These are phyloP conservation scores for Xerophyta viscosa DNA, from an alignment of 106 monocot genomes.

Conservation along the genomic window DNA sequence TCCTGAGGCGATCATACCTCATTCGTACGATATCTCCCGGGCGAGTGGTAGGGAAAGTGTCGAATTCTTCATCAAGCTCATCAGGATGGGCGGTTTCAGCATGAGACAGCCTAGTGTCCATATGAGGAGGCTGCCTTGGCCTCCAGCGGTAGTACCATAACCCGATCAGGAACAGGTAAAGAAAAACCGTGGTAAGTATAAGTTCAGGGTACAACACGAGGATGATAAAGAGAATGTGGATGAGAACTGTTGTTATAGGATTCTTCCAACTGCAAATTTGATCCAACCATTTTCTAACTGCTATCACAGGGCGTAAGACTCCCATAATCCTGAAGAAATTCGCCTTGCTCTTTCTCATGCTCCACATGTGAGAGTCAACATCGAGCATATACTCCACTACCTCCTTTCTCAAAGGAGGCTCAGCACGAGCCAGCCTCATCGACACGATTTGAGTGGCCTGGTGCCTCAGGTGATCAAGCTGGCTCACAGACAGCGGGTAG, in stretches of 20 bases:
- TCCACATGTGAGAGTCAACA: slow-evolving; percentile 15
- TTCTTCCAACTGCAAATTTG: slow-evolving; percentile 8
- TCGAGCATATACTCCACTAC: slow-evolving; percentile 21
- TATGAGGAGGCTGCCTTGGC: slow-evolving; percentile 12
- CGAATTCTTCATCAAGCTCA: slow-evolving; percentile 19
- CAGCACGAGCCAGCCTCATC: slow-evolving; percentile 10
- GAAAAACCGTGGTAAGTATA: slow-evolving; percentile 9
- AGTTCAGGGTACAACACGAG: slow-evolving; percentile 14
- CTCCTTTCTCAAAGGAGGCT: slow-evolving; percentile 17
- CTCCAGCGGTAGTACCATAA: slow-evolving; percentile 13
- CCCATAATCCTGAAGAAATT: slow-evolving; percentile 19
- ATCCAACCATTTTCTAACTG: slow-evolving; percentile 4
- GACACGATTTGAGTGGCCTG: slow-evolving; percentile 17
- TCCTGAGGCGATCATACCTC: slow-evolving; percentile 22
- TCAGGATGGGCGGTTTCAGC: slow-evolving; percentile 16
- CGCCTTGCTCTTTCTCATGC: slow-evolving; percentile 18
- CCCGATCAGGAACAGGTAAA: slow-evolving; percentile 11
- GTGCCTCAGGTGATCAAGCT: slow-evolving; percentile 15
- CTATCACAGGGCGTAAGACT: neutral
- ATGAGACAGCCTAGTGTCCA: slow-evolving; percentile 18
- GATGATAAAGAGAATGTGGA: slow-evolving; percentile 13
- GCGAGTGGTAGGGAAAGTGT: slow-evolving; percentile 9
- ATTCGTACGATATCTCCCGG: slow-evolving; percentile 2
- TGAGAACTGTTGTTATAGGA: slow-evolving; percentile 10
- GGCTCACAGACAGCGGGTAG: slow-evolving; percentile 12